Evolutionary conservation across 371 early-diverging fungal genomes (phyloP).

Genomic region (Mucor circinelloides): DNA sequence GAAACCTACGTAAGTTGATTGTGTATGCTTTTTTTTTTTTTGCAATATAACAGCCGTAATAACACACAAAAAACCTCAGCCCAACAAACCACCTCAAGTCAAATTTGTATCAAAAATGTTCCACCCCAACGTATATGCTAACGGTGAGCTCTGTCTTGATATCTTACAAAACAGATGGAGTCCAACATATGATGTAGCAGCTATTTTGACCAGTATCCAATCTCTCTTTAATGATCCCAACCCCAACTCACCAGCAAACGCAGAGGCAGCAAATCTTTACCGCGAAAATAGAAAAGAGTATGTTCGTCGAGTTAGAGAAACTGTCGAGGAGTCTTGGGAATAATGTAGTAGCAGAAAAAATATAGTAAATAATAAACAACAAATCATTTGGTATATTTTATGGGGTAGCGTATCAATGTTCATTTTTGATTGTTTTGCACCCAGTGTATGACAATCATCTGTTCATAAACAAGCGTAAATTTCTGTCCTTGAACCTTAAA

Average conservation of each 20-base stretch:
- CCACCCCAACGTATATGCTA: conserved; percentile 99
- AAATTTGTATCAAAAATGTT: conserved; percentile 98
- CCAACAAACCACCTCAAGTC: conserved; percentile 98
- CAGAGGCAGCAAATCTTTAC: conserved; percentile 96
- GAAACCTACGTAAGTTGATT: conserved; percentile 79
- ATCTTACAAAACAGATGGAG: conserved; percentile 99
- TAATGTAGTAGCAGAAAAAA: conserved; percentile 17
- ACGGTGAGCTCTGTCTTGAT: conserved; percentile 98
- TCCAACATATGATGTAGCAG: conserved; percentile 96
- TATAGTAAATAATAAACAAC: neutral
- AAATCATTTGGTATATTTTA: no score
- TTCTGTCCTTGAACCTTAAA: no score
- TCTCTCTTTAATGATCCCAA: conserved; percentile 98
- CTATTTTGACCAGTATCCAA: conserved; percentile 96
- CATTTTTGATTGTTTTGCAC: no score
- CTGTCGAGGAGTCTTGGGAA: conserved; percentile 94
- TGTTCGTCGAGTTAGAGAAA: conserved; percentile 89
- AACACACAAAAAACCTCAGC: conserved; percentile 39
- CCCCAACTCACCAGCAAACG: conserved; percentile 98
- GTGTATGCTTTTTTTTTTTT: neutral
- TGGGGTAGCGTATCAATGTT: no score
- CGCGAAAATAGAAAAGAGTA: conserved; percentile 94
- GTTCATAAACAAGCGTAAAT: no score
- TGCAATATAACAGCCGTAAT: neutral
- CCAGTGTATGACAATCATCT: no score